Conservation (phyloP, 139 green algal genomes). For the Ettlia oleoabundans region DNA sequence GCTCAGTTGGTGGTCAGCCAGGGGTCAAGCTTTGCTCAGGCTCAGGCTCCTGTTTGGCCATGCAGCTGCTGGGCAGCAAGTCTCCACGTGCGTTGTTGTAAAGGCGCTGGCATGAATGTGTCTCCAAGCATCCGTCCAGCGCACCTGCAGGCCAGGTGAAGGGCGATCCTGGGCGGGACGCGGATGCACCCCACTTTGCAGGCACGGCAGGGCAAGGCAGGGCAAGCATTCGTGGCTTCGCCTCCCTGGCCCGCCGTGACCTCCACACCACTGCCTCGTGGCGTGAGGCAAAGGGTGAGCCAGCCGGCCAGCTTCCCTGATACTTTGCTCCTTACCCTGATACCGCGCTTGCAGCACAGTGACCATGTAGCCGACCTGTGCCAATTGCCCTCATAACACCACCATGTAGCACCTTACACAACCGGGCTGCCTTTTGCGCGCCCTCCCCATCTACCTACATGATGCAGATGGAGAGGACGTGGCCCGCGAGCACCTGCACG, state of each 20-base stretch:
- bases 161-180: not conserved
- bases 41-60: not conserved
- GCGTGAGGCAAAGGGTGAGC: slow-evolving; percentile 4
- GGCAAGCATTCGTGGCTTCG: not conserved
- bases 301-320: not conserved
- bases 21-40: not conserved
- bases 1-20: not conserved
- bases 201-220: slow-evolving; percentile 1
- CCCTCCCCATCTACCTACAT: not conserved
- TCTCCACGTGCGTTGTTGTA: not conserved
- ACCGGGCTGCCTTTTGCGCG: not conserved
- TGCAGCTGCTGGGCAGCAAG: not conserved
- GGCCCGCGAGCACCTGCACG: slow-evolving; percentile 36
- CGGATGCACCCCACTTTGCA: slow-evolving; percentile 20
- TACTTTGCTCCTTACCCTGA: too few species aligned
- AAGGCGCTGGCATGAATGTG: too few species aligned
- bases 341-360: too few species aligned
- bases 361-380: too few species aligned
- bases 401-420: too few species aligned
- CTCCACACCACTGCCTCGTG: not conserved
- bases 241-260: not conserved
- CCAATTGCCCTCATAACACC: too few species aligned
- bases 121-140: not conserved
- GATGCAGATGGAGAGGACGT: slow-evolving; percentile 38
- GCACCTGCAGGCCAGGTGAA: slow-evolving; percentile 17